phyloP scores from a whole-genome alignment of 768 basidiomycete genomes.

The Nevesoporus exiguus region DNA sequence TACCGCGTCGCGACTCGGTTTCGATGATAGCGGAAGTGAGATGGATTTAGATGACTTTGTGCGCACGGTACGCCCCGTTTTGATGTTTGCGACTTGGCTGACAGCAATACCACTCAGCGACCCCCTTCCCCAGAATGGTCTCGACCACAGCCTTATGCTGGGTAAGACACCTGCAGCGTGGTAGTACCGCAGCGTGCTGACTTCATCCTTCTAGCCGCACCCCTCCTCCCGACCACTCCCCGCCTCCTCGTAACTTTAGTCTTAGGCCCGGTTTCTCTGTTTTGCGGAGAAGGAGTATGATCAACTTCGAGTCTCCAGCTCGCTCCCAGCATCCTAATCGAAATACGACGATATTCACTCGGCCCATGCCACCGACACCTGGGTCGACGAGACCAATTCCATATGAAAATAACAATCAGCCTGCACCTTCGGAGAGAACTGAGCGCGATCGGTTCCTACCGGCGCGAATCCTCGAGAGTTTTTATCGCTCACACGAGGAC shows the following conservation, averaged over 20 bases:
- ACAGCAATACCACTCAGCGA: conserved; percentile 12
- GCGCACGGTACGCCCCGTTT: conserved; percentile 10
- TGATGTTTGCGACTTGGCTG: not conserved
- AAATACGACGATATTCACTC: conserved; percentile 7
- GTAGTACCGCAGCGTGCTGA: conserved; percentile 1
- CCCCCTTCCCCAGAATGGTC: conserved; percentile 27
- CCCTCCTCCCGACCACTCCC: conserved; percentile 22
- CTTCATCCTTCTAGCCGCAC: conserved; percentile 15
- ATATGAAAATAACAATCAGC: conserved; percentile 16
- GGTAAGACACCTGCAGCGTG: conserved; percentile 10
- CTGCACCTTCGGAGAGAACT: conserved; percentile 15
- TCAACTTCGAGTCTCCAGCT: conserved; percentile 2
- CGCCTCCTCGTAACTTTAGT: conserved; percentile 16
- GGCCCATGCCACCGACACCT: conserved; percentile 7
- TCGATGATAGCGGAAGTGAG: conserved; percentile 28
- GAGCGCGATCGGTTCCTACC: conserved; percentile 26
- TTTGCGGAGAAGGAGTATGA: conserved; percentile 12
- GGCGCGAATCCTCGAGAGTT: conserved; percentile 19
- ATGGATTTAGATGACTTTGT: conserved; percentile 25
- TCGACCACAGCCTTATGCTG: conserved; percentile 26
- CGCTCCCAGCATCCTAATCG: conserved; percentile 13
- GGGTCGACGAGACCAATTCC: conserved; percentile 6
- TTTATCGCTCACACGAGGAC: conserved; percentile 24
- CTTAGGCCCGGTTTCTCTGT: conserved; percentile 15
- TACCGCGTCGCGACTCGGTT: conserved; percentile 7